phyloP scores from a whole-genome alignment of 495 filamentous ascomycete genomes.

The Aspergillus bridgeri region DNA sequence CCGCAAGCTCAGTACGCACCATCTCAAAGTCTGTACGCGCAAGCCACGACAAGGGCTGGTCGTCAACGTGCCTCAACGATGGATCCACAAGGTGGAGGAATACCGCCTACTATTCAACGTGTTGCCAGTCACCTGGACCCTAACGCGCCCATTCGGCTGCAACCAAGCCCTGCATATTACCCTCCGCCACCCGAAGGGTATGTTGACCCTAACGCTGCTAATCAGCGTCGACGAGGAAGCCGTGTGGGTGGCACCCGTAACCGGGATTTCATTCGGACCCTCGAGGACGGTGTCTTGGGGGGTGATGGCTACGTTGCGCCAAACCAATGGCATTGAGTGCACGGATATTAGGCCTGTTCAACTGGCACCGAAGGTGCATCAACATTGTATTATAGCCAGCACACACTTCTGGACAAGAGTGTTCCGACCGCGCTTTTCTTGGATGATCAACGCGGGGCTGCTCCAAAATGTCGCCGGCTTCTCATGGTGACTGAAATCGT shows the following conservation, averaged over 20 bases:
- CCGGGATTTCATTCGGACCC: slow-evolving; percentile 85
- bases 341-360: not conserved
- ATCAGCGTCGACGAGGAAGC: slow-evolving; percentile 73
- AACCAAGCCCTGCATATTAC: slow-evolving; percentile 97
- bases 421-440: not conserved
- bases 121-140: slow-evolving; percentile 98
- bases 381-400: slow-evolving; percentile 5
- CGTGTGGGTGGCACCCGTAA: slow-evolving; percentile 65
- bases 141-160: slow-evolving; percentile 86
- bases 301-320: slow-evolving; percentile 77
- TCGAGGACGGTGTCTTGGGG: slow-evolving; percentile 83
- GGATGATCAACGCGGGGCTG: slow-evolving; percentile 14
- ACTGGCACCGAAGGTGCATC: slow-evolving; percentile 16
- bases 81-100: slow-evolving; percentile 87
- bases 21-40: slow-evolving; percentile 76
- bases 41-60: slow-evolving; percentile 76
- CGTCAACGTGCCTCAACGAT: slow-evolving; percentile 93
- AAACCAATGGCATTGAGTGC: slow-evolving; percentile 58
- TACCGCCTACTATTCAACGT: slow-evolving; percentile 87
- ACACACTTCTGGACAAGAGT: not conserved
- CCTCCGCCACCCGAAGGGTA: slow-evolving; percentile 90
- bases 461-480: slow-evolving; percentile 14
- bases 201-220: slow-evolving; percentile 57
- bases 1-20: slow-evolving; percentile 64
- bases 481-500: slow-evolving; percentile 13